phyloP scores from a whole-genome alignment of 768 basidiomycete genomes.

The Naganishia friedmannii region DNA sequence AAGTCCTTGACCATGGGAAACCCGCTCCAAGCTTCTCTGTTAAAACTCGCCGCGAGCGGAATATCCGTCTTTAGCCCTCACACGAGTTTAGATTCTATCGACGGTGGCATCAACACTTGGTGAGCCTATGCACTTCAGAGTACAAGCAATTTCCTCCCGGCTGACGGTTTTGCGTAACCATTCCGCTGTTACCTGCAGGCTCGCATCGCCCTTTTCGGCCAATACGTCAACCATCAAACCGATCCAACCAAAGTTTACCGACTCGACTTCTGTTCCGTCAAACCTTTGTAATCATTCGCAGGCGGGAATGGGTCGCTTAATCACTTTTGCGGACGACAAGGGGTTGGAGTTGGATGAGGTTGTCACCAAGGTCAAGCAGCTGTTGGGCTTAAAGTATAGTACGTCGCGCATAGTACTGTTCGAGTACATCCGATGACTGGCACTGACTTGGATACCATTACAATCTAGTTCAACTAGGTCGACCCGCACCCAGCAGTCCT shows the following conservation, averaged over 20 bases:
- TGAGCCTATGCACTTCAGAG: conserved; percentile 33
- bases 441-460: neutral
- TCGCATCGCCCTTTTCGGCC: conserved; percentile 39
- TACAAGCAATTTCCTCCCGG: too few relatives aligned
- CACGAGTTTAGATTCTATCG: conserved; percentile 78
- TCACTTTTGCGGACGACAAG: conserved; percentile 60
- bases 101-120: conserved; percentile 88
- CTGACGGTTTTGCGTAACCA: neutral
- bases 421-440: neutral
- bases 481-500: conserved; percentile 42
- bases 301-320: conserved; percentile 66
- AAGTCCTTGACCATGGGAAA: conserved; percentile 72
- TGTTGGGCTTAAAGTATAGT: conserved; percentile 65
- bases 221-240: conserved; percentile 26
- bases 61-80: conserved; percentile 86
- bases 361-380: conserved; percentile 66
- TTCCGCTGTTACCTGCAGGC: conserved; percentile 33
- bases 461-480: conserved; percentile 38
- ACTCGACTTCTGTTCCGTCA: neutral
- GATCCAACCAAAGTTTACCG: conserved; percentile 25
- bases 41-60: conserved; percentile 74
- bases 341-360: conserved; percentile 61
- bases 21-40: conserved; percentile 73
- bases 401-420: conserved; percentile 36
- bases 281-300: conserved; percentile 43